Evolutionary conservation across 306 rosid species (phyloP).

Genomic region (Sindora glabra): DNA sequence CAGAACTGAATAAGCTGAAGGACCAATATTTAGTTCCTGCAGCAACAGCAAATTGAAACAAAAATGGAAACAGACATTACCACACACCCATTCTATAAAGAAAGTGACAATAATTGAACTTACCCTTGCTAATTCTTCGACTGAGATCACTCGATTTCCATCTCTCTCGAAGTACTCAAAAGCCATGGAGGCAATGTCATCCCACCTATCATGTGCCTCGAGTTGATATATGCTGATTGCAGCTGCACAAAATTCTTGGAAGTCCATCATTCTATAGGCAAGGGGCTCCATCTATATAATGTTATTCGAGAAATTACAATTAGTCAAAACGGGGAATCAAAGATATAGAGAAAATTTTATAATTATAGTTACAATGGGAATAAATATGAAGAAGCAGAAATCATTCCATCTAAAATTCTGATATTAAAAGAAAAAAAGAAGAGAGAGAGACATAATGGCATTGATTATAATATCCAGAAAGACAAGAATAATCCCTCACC

Average conservation of each 20-base stretch:
- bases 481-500: slow-evolving; percentile 35
- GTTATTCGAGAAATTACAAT: neutral
- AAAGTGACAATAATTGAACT: neutral
- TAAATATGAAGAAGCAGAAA: neutral
- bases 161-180: slow-evolving; percentile 78
- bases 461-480: too few species aligned
- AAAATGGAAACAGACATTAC: neutral
- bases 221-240: slow-evolving; percentile 82
- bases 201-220: slow-evolving; percentile 92
- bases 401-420: too few species aligned
- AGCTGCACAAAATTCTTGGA: slow-evolving; percentile 93
- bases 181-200: slow-evolving; percentile 71
- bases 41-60: neutral
- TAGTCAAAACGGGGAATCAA: neutral
- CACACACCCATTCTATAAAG: neutral
- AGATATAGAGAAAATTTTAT: neutral
- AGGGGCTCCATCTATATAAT: slow-evolving; percentile 87
- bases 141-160: slow-evolving; percentile 72
- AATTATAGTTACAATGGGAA: neutral
- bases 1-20: slow-evolving; percentile 62
- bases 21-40: slow-evolving; percentile 91
- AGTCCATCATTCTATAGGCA: slow-evolving; percentile 75
- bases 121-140: slow-evolving; percentile 89
- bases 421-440: too few species aligned
- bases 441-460: too few species aligned